Evolutionary conservation across 2,329 filamentous ascomycete genomes (phyloP).

Genomic region (Chrysosphaeria jannelii): DNA sequence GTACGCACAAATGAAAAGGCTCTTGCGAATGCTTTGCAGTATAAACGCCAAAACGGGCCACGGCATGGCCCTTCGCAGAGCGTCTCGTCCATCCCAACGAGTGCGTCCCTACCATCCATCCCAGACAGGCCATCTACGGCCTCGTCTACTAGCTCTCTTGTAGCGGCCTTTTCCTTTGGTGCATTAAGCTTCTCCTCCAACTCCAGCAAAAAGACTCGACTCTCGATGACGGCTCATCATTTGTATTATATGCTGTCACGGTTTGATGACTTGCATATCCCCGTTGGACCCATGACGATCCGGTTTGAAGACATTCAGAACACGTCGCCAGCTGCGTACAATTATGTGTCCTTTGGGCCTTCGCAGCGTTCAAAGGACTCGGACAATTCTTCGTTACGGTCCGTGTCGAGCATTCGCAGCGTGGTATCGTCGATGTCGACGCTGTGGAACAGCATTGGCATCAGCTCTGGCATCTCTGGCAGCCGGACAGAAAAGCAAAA

Average conservation of each 20-base stretch:
- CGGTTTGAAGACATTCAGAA: conserved; percentile 83
- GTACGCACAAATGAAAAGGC: conserved; percentile 94
- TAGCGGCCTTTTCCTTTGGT: conserved; percentile 63
- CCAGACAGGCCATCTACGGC: conserved; percentile 32
- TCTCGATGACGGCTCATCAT: conserved; percentile 83
- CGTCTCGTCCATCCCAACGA: conserved; percentile 22
- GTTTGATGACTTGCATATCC: conserved; percentile 74
- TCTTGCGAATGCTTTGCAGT: conserved; percentile 77
- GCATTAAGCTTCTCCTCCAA: conserved; percentile 63
- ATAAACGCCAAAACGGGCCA: conserved; percentile 38
- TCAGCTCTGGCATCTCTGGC: conserved; percentile 48
- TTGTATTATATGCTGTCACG: conserved; percentile 87
- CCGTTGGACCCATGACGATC: conserved; percentile 87
- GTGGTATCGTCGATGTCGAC: conserved; percentile 94
- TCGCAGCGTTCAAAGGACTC: conserved; percentile 52
- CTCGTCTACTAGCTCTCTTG: conserved; percentile 43
- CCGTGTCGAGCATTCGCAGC: conserved; percentile 84
- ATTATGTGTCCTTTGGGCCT: conserved; percentile 87
- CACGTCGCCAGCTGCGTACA: conserved; percentile 53
- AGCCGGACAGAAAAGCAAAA: conserved; percentile 77
- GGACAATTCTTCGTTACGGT: conserved; percentile 76
- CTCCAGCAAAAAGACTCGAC: conserved; percentile 61
- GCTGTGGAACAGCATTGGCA: conserved; percentile 66
- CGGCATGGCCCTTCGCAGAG: conserved; percentile 41
- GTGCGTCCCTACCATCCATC: conserved; percentile 19